These are phyloP conservation scores for Kwoniella newhampshirensis DNA, from an alignment of 768 basidiomycete species.

Conservation along the genomic window DNA sequence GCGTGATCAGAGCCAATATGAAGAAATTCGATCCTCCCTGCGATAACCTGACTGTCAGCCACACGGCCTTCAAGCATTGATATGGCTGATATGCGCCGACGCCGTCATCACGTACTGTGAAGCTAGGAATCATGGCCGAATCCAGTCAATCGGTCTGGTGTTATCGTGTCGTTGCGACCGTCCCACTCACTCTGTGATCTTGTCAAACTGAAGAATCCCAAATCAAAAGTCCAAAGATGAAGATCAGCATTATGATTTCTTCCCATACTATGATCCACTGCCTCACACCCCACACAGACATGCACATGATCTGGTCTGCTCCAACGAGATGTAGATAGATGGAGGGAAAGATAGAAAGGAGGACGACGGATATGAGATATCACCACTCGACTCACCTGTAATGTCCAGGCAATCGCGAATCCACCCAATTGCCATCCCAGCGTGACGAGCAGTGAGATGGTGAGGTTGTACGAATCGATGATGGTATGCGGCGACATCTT, in stretches of 20 bases:
- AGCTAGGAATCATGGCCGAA: slow-evolving; percentile 1
- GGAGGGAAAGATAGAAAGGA: too few relatives aligned
- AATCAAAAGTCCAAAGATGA: background rate
- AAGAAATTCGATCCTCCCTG: slow-evolving; percentile 67
- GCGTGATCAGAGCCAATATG: slow-evolving; percentile 63
- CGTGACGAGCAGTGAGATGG: slow-evolving; percentile 46
- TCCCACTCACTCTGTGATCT: slow-evolving; percentile 66
- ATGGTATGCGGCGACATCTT: slow-evolving; percentile 23
- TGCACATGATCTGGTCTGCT: too few relatives aligned
- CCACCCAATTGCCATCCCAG: slow-evolving; percentile 62
- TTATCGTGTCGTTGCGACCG: slow-evolving; percentile 9
- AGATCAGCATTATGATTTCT: too few relatives aligned
- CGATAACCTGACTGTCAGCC: background rate
- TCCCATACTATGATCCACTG: too few relatives aligned
- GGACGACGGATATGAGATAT: too few relatives aligned
- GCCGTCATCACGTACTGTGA: slow-evolving; percentile 13
- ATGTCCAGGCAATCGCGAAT: slow-evolving; percentile 67
- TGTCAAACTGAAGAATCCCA: slow-evolving; percentile 62
- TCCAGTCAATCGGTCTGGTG: too few relatives aligned
- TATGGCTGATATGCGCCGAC: too few relatives aligned
- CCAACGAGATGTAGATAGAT: too few relatives aligned
- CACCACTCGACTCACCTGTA: slow-evolving; percentile 53
- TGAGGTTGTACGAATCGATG: slow-evolving; percentile 45
- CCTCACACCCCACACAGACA: too few relatives aligned
- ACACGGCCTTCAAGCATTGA: too few relatives aligned